Percentiles rank a stretch among this genome's conserved stretches.
These are phyloP conservation scores for Rhododendron mucronatum DNA, from an alignment of 148 eudicot genomes.

Conservation along the genomic window DNA sequence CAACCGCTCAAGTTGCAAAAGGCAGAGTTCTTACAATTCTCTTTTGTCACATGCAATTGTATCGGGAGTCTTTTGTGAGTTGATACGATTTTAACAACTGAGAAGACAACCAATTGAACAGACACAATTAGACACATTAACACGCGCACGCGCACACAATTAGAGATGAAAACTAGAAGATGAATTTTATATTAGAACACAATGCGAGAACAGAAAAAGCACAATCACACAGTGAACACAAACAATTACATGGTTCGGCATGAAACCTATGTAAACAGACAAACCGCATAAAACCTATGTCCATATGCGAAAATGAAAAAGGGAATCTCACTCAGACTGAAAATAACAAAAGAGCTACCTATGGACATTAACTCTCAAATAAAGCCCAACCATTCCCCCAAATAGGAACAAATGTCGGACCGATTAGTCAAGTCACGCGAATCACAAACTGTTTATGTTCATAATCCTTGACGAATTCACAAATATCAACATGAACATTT, in stretches of 20 bases:
- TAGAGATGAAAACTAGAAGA: neutral
- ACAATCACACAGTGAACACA: neutral
- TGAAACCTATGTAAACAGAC: neutral
- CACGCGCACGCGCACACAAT: neutral
- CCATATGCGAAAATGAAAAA: neutral
- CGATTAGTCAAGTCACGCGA: neutral
- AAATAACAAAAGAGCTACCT: too few species aligned
- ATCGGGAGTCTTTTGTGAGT: neutral
- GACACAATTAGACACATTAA: too few species aligned
- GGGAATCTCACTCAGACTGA: neutral
- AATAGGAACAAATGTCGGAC: neutral
- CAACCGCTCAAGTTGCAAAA: neutral
- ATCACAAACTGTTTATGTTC: neutral
- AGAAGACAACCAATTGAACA: neutral
- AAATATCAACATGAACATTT: neutral
- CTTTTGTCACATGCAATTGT: neutral
- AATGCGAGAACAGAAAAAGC: neutral
- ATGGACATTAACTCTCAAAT: neutral
- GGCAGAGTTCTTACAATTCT: neutral
- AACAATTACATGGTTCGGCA: neutral
- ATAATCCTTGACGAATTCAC: neutral
- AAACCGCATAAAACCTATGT: neutral
- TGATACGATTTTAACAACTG: neutral
- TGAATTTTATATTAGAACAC: neutral
- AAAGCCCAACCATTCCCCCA: neutral